Conservation (phyloP, 169 alveolate genomes). For the Toxoplasma gondii region DNA sequence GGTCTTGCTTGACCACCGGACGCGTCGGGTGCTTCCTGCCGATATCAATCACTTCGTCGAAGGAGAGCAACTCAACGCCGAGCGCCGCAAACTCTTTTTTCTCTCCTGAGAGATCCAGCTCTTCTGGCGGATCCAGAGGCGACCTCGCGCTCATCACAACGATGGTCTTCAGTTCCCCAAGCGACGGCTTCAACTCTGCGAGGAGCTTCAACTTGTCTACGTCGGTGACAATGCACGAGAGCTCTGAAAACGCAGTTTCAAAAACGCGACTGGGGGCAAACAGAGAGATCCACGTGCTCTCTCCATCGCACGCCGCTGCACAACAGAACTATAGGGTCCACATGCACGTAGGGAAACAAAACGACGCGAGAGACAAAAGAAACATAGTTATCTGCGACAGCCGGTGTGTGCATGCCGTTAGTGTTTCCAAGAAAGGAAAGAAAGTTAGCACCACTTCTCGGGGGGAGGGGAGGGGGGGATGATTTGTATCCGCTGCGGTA, state of each 20-base stretch:
- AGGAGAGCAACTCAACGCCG: not conserved
- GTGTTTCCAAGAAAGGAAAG: too few species aligned
- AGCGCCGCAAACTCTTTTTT: not conserved
- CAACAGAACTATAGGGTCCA: too few species aligned
- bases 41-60: not conserved
- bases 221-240: conserved; percentile 38
- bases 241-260: not conserved
- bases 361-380: too few species aligned
- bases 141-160: not conserved
- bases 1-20: conserved; percentile 28
- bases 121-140: not conserved
- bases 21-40: conserved; percentile 4
- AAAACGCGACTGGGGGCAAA: not conserved
- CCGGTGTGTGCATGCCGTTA: too few species aligned
- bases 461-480: too few species aligned
- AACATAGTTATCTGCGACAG: too few species aligned
- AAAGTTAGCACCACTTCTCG: too few species aligned
- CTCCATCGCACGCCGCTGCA: too few species aligned
- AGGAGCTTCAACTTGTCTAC: not conserved
- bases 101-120: not conserved
- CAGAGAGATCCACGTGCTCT: too few species aligned
- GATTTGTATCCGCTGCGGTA: too few species aligned
- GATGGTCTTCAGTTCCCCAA: conserved; percentile 6
- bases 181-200: not conserved
- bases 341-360: too few species aligned